These are phyloP conservation scores for Syzygium aromaticum DNA, from an alignment of 345 rosid genomes.

Conservation along the genomic window DNA sequence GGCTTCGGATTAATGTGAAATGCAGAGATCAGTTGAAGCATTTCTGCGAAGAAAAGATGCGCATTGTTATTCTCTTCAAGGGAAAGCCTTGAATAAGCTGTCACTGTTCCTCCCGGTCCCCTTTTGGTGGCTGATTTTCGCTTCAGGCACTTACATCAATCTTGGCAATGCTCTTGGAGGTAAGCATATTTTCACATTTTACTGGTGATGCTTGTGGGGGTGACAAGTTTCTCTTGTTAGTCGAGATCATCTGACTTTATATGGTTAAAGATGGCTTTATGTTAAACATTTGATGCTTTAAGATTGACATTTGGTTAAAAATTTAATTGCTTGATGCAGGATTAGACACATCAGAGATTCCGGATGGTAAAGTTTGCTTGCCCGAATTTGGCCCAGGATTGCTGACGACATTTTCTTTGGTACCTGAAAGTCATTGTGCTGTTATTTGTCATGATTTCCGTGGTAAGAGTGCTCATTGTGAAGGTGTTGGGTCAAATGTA, in stretches of 20 bases:
- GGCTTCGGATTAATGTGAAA: conserved; percentile 17
- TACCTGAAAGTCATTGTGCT: background rate
- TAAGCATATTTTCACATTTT: background rate
- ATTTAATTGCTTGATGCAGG: background rate
- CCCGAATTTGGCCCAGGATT: background rate
- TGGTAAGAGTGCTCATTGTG: background rate
- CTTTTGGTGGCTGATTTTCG: conserved; percentile 10
- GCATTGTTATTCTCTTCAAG: conserved; percentile 2
- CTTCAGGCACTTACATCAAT: background rate
- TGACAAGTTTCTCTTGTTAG: background rate
- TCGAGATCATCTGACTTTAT: background rate
- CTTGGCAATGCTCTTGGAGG: background rate
- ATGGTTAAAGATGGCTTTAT: background rate
- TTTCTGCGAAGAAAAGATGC: conserved; percentile 26
- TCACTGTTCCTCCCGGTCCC: conserved; percentile 8
- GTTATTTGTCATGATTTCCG: conserved; percentile 1
- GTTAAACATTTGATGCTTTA: background rate
- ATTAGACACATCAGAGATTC: background rate
- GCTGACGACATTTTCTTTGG: background rate
- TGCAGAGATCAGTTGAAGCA: conserved; percentile 32
- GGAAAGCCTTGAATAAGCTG: background rate
- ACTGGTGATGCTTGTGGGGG: background rate
- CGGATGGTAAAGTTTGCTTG: background rate
- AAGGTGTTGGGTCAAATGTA: background rate
- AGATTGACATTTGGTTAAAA: background rate